Conservation (phyloP, 768 basidiomycete species). For the Panaeolus papilionaceus region DNA sequence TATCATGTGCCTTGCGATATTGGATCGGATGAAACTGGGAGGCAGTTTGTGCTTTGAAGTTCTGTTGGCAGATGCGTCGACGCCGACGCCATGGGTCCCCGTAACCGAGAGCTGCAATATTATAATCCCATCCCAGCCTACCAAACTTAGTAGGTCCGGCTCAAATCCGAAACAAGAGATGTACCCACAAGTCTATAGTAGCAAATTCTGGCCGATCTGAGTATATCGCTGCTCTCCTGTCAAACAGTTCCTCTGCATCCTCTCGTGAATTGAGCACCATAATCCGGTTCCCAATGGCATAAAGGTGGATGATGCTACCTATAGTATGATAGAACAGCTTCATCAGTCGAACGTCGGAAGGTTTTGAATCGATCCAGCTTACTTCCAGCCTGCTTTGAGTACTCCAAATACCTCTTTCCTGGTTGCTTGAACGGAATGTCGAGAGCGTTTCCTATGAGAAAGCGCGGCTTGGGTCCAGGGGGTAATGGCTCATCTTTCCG, state of each 20-base stretch:
- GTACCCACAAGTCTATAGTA: conserved; percentile 15
- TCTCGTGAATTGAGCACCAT: conserved; percentile 34
- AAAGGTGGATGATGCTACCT: not conserved
- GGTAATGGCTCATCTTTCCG: conserved; percentile 19
- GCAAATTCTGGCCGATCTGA: conserved; percentile 46
- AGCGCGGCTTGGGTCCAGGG: conserved; percentile 31
- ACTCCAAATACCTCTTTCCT: conserved; percentile 17
- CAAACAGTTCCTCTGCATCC: conserved; percentile 32
- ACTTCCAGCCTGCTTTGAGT: conserved; percentile 16
- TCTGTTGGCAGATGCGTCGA: conserved; percentile 41
- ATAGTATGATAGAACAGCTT: not conserved
- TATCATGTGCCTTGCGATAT: conserved; percentile 33
- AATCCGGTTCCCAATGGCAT: conserved; percentile 28
- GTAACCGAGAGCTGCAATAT: conserved; percentile 38
- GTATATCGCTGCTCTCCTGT: conserved; percentile 52
- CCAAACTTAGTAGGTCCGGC: no score
- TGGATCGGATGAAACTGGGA: conserved; percentile 37
- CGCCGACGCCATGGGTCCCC: conserved; percentile 42
- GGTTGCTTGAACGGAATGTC: conserved; percentile 22
- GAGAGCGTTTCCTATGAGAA: conserved; percentile 33
- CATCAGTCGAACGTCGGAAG: no score
- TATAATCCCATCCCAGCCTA: conserved; percentile 42
- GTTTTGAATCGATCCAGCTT: not conserved
- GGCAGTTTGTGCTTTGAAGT: conserved; percentile 35
- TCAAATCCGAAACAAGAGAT: not conserved